Evolutionary conservation across 768 basidiomycete species (phyloP).

Genomic region (Kwoniella pini): DNA sequence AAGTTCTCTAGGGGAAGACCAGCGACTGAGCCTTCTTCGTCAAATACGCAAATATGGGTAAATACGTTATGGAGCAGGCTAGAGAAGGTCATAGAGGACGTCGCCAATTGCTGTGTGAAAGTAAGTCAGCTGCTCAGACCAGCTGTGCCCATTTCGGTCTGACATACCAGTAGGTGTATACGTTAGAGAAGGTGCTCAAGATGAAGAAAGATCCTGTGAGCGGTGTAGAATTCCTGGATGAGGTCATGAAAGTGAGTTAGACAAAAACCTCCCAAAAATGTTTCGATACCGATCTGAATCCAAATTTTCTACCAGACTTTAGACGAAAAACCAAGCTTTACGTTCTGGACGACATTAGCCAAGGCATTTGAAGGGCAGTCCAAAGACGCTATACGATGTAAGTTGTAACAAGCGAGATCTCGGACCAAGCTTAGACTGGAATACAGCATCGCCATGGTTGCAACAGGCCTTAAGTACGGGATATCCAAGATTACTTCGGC

Average conservation of each 20-base stretch:
- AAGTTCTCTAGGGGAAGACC: constrained; percentile 34
- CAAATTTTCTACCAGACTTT: constrained; percentile 61
- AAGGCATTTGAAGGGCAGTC: constrained; percentile 78
- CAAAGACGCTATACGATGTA: constrained; percentile 78
- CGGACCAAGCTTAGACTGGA: constrained; percentile 8
- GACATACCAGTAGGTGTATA: constrained; percentile 70
- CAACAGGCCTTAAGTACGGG: constrained; percentile 84
- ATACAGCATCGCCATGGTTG: constrained; percentile 79
- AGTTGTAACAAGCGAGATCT: constrained; percentile 5
- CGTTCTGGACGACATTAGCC: constrained; percentile 84
- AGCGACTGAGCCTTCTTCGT: constrained; percentile 78
- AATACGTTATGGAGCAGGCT: constrained; percentile 77
- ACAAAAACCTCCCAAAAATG: not conserved
- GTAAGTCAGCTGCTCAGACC: constrained; percentile 52
- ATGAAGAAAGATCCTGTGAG: constrained; percentile 81
- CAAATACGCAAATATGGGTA: constrained; percentile 83
- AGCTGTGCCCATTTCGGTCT: not conserved
- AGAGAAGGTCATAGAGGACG: constrained; percentile 79
- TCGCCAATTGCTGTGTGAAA: constrained; percentile 89
- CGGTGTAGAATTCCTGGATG: constrained; percentile 80
- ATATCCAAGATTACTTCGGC: constrained; percentile 80
- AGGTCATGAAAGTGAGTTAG: constrained; percentile 79
- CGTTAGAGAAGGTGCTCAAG: constrained; percentile 87
- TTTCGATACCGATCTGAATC: not conserved
- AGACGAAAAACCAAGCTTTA: constrained; percentile 86